Conservation (phyloP, 164 flowering plant genomes). For the Macadamia integrifolia region DNA sequence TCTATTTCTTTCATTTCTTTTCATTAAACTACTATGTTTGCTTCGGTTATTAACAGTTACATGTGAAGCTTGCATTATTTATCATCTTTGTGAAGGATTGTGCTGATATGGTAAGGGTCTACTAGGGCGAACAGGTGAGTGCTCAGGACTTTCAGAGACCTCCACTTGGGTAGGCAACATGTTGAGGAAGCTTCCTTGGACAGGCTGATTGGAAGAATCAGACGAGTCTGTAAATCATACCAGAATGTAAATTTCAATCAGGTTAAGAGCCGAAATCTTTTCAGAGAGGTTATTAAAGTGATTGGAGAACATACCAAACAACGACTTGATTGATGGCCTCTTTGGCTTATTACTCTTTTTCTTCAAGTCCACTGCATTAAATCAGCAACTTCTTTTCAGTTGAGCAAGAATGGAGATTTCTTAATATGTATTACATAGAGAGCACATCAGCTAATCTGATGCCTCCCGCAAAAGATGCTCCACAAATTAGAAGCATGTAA, state of each 20-base stretch:
- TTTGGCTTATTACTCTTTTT: conserved; percentile 35
- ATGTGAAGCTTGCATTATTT: conserved; percentile 11
- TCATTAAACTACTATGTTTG: background rate
- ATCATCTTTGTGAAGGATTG: conserved; percentile 17
- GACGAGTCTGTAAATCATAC: conserved; percentile 13
- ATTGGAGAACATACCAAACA: conserved; percentile 33
- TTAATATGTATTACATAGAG: too few species aligned
- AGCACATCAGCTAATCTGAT: too few species aligned
- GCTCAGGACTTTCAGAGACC: conserved; percentile 30
- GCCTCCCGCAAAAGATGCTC: too few species aligned
- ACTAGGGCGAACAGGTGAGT: conserved; percentile 11
- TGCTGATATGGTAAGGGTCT: conserved; percentile 17
- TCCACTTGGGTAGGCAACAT: conserved; percentile 28
- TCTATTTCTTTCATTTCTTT: background rate
- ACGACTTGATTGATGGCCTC: conserved; percentile 40
- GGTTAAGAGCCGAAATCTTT: background rate
- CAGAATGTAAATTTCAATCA: background rate
- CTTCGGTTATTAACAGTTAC: conserved; percentile 18
- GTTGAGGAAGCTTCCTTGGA: conserved; percentile 25
- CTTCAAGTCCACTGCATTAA: conserved; percentile 40
- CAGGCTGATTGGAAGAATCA: conserved; percentile 20
- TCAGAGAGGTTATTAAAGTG: background rate
- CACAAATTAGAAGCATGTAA: too few species aligned
- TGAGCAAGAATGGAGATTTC: too few species aligned
- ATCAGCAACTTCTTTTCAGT: background rate